Conservation (phyloP, 176 grass and related monocot genomes). For the Saccharum spontaneum region DNA sequence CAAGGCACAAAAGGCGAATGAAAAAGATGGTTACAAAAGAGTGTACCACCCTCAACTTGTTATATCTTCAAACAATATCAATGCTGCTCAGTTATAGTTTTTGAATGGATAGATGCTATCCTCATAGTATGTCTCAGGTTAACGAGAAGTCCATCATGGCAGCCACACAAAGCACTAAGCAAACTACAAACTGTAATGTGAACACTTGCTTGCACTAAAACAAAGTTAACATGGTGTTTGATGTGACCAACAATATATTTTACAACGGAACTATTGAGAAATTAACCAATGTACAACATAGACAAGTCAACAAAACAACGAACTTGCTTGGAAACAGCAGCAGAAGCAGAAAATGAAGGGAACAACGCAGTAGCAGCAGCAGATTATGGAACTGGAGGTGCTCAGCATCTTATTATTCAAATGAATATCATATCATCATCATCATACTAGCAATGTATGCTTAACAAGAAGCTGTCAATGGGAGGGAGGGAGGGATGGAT, state of each 20-base stretch:
- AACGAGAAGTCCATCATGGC: slow-evolving; percentile 49
- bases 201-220: not conserved
- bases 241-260: not conserved
- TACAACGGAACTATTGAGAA: not conserved
- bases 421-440: not conserved
- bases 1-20: not conserved
- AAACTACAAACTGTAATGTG: not conserved
- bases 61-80: not conserved
- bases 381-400: not conserved
- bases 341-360: not conserved
- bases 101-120: slow-evolving; percentile 30
- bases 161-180: slow-evolving; percentile 2
- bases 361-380: not conserved
- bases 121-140: slow-evolving; percentile 42
- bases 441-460: not conserved
- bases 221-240: not conserved
- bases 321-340: not conserved
- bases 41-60: not conserved
- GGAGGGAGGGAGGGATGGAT: not conserved
- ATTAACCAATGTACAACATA: not conserved
- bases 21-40: not conserved
- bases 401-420: slow-evolving; percentile 20
- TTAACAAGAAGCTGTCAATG: slow-evolving; percentile 6
- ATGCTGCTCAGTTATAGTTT: slow-evolving; percentile 7
- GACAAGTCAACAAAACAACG: not conserved